Evolutionary conservation across 2,329 filamentous ascomycete genomes (phyloP).

Genomic region (Arthrobotrys megalospora): DNA sequence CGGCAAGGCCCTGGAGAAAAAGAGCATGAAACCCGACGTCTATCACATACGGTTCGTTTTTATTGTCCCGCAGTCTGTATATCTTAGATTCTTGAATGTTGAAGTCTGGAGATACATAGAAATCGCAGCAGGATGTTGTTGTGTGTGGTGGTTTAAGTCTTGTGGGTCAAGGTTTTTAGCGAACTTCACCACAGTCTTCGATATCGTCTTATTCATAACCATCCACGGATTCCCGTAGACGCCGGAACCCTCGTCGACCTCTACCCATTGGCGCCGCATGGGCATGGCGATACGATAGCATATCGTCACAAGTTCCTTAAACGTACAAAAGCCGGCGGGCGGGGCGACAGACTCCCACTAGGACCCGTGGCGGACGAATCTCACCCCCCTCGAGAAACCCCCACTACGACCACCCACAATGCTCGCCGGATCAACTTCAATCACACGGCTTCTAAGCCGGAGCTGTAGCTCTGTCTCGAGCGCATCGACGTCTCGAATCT

Average conservation of each 20-base stretch:
- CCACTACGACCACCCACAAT: conserved; percentile 36
- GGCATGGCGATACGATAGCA: conserved; percentile 35
- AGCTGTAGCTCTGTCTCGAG: conserved; percentile 32
- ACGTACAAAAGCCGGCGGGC: neutral
- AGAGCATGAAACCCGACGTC: conserved; percentile 34
- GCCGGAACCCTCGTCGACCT: conserved; percentile 1
- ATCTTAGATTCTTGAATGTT: neutral
- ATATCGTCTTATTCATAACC: conserved; percentile 5
- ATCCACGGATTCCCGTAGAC: conserved; percentile 10
- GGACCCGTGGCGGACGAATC: neutral
- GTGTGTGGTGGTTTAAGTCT: conserved; percentile 51
- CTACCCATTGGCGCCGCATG: conserved; percentile 25
- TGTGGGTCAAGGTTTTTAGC: conserved; percentile 58
- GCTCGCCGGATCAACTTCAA: conserved; percentile 44
- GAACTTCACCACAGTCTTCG: conserved; percentile 32
- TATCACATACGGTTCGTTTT: conserved; percentile 6
- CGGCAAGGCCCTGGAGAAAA: neutral
- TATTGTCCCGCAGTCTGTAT: neutral
- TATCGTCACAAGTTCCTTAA: neutral
- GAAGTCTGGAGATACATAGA: neutral
- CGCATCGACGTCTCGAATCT: conserved; percentile 28
- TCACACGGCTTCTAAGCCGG: conserved; percentile 52
- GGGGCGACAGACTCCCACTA: neutral
- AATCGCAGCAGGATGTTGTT: conserved; percentile 39
- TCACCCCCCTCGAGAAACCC: neutral